Evolutionary conservation across 192 early-diverging fungal genomes (phyloP), one percentile per base, ranked within the genome.

Genomic region (Entophlyctis luteolus): DNA sequence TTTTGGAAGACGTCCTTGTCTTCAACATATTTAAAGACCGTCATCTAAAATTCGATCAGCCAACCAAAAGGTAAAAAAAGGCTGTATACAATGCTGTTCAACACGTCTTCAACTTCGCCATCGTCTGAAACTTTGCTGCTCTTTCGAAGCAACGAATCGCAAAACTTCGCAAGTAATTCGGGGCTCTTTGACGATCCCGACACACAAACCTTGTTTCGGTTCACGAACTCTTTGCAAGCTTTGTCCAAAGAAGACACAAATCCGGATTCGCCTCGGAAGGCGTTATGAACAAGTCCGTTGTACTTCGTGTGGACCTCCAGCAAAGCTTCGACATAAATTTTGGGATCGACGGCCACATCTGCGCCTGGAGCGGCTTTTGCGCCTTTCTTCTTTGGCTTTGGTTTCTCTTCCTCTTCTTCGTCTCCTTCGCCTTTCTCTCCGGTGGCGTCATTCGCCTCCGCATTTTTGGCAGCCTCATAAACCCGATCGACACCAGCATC

Each of bases 1-100:
- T 95, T 93, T 75, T 97, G 95, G 81, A 98, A 99, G 31, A 99
- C 92, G 72, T 99, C 96, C 74, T 93, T 91, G 82, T 95, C 93
- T 62, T 94, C 93, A 47, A 99, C 85, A 72, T 93, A 99, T 74
- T 94, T 93, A 77, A 94, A 96, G 14, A 99, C 86, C 3, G 88
- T 95, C 83, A 99, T 93, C 87, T 91, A 55, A 28, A 62, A n/a
- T n/a, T n/a, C n/a, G n/a, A 52, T 14, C 50, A 23, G 10, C 23
- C 50, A 42, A 42, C 39, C 10, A 25, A 33, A 12, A 28, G 23
- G 29, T 1, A 63, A 33, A 54, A 48, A 39, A 2, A 8, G 25
- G 47, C 10, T 18, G 80, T 81, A 57, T 82, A 90, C 89, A 57
- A 90, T 86, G 65, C 77, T 88, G 75, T 89, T 89, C 31, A 91